Base-by-base conservation (phyloP, 2,329 filamentous ascomycete species). In the Ophiostoma australiae region DNA sequence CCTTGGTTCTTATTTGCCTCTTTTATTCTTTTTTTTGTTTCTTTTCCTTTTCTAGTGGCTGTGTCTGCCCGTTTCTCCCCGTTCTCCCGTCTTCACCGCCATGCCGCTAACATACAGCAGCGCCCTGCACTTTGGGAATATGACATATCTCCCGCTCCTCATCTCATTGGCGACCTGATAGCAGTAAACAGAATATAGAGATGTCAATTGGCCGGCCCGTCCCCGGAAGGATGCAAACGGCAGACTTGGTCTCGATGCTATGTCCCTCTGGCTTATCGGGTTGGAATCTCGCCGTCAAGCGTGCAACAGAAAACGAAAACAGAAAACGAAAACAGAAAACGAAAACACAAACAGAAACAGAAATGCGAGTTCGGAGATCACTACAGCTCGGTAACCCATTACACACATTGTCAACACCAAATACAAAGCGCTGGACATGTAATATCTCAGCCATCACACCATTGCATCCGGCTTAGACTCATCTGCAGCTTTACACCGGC, bases 11-110 rank as follows among this genome's bases (percentile, higher is more conserved):
- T 2, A 10, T 13, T 39, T 13, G 13, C 44, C 5, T 17, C 6
- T n/a, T 5, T 20, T 23, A 10, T 55, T 55, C 48, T 55, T 10
- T 52, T 52, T 20, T 4, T 52, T 23, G 7, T 20, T 8, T 52
- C 17, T 1, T n/a, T n/a, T 7, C 23, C 2, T 58, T 23, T 27
- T 58, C n/a, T 5, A 27, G 11, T 58, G 52, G 52, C 52, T 27
- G 52, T 13, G 52, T 48, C 20, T 58, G 52, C 13, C 52, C 52
- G 52, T 58, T n/a, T 58, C 52, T 58, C 52, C 52, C 52, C 52
- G 52, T 58, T 27, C 11, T 8, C 52, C 52, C 52, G 52, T 58
- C 52, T 23, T 58, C 52, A 58, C 52, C 52, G 52, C 52, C 52
- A 58, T 31, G 15, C 52, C 52, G 20, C 11, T n/a, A 15, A 4